Percentiles rank a stretch among this genome's conserved stretches.
Evolutionary conservation across 2,329 filamentous ascomycete species (phyloP).

Genomic region (Helotiales sp.): DNA sequence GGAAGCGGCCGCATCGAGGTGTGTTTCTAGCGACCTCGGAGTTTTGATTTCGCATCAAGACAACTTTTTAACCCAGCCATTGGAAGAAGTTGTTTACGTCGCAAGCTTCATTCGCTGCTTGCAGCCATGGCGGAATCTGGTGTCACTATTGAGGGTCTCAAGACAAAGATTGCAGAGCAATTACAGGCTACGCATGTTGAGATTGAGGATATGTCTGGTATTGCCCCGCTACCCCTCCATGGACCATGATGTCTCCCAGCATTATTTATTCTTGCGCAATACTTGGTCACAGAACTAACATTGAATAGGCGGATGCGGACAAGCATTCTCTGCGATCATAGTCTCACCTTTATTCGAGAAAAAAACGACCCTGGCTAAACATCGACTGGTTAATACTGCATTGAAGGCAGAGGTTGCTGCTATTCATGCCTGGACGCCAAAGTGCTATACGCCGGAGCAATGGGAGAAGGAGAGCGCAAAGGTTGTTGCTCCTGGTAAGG

Average conservation of each 20-base stretch:
- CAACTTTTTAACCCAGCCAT: not conserved
- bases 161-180: slow-evolving; percentile 65
- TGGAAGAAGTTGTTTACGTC: not conserved
- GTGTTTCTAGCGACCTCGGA: slow-evolving; percentile 3
- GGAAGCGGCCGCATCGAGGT: slow-evolving; percentile 2
- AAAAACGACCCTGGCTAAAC: slow-evolving; percentile 63
- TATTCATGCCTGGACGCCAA: slow-evolving; percentile 77
- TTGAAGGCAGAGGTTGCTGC: slow-evolving; percentile 71
- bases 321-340: slow-evolving; percentile 69
- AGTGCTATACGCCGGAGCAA: slow-evolving; percentile 72
- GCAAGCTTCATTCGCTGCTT: not conserved
- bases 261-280: slow-evolving; percentile 8
- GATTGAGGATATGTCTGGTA: slow-evolving; percentile 91
- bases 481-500: slow-evolving; percentile 32
- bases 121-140: slow-evolving; percentile 52
- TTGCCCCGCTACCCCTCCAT: slow-evolving; percentile 23
- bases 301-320: slow-evolving; percentile 64
- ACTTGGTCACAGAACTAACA: not conserved
- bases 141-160: slow-evolving; percentile 74
- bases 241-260: not conserved
- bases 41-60: slow-evolving; percentile 22
- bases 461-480: slow-evolving; percentile 56
- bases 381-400: slow-evolving; percentile 66
- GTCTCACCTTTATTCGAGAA: slow-evolving; percentile 60
- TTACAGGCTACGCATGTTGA: slow-evolving; percentile 78